Conservation (phyloP, 176 grass and related monocot species). For the Bolboschoenus planiculmis region DNA sequence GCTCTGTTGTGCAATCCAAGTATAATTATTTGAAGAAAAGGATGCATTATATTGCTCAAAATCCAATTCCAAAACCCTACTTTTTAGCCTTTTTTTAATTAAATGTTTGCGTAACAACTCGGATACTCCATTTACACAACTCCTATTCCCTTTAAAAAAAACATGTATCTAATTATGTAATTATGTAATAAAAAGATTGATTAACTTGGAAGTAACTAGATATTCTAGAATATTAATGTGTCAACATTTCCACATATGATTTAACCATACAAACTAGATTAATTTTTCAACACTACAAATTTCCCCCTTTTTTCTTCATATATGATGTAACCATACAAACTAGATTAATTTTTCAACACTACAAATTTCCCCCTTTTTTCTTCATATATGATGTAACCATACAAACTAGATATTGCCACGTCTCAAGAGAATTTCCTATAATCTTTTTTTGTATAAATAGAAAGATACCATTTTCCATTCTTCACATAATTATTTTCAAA, state of each 20-base stretch:
- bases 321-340: too few relatives aligned
- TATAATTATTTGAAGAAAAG: neutral
- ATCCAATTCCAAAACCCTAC: neutral
- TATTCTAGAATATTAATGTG: too few relatives aligned
- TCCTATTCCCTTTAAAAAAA: neutral
- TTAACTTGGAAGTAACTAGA: slow-evolving; percentile 19
- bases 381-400: neutral
- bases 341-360: too few relatives aligned
- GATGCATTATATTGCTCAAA: neutral
- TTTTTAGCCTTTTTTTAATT: neutral
- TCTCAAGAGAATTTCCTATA: neutral
- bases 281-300: too few relatives aligned
- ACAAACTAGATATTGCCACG: too few relatives aligned
- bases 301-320: too few relatives aligned
- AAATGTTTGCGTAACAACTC: neutral
- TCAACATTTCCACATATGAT: too few relatives aligned
- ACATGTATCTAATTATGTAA: neutral
- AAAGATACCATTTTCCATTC: neutral
- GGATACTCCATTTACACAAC: neutral
- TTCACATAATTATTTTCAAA: neutral
- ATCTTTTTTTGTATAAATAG: neutral
- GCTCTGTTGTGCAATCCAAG: neutral
- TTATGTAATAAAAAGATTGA: neutral
- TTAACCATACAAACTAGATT: too few relatives aligned
- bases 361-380: too few relatives aligned